These are phyloP conservation scores for Verticillium nonalfalfae DNA, from an alignment of 2,329 filamentous ascomycete species.

Conservation along the genomic window DNA sequence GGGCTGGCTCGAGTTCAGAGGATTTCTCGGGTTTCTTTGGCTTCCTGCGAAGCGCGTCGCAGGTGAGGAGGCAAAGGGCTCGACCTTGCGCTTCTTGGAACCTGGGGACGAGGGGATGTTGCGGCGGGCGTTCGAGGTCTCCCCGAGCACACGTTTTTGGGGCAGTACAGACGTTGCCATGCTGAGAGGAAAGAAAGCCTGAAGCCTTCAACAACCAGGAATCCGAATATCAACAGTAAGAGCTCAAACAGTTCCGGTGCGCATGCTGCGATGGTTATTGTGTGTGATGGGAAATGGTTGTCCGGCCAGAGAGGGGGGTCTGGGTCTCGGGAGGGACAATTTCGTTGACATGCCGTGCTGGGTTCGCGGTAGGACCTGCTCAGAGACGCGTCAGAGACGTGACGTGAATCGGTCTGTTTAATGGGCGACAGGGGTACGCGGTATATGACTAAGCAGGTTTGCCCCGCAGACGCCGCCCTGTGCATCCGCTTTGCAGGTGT, in stretches of 20 bases:
- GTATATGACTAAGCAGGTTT: not conserved
- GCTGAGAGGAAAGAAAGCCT: constrained; percentile 6
- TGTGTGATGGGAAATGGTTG: not conserved
- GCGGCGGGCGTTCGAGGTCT: constrained; percentile 57
- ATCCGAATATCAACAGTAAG: not conserved
- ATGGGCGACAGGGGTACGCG: constrained; percentile 3
- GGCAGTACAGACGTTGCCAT: constrained; percentile 51
- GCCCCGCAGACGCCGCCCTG: not conserved
- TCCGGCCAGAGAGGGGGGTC: not conserved
- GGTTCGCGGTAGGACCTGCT: not conserved
- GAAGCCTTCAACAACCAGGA: constrained; percentile 1
- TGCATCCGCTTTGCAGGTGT: not conserved
- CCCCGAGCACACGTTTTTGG: constrained; percentile 68
- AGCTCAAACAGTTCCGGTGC: not conserved
- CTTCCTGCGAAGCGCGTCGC: constrained; percentile 55
- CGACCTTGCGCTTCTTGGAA: constrained; percentile 80
- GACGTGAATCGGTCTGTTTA: constrained; percentile 13
- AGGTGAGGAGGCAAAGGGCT: constrained; percentile 50
- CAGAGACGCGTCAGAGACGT: constrained; percentile 26
- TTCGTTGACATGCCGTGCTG: not conserved
- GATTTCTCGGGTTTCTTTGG: constrained; percentile 54
- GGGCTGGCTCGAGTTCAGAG: constrained; percentile 65
- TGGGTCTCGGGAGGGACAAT: not conserved
- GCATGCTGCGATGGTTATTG: constrained; percentile 1
- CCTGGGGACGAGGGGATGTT: constrained; percentile 53